Evolutionary conservation across 2,329 filamentous ascomycete species (phyloP), one percentile per base, ranked within the genome.

Genomic region (Colletotrichum spaethianum): DNA sequence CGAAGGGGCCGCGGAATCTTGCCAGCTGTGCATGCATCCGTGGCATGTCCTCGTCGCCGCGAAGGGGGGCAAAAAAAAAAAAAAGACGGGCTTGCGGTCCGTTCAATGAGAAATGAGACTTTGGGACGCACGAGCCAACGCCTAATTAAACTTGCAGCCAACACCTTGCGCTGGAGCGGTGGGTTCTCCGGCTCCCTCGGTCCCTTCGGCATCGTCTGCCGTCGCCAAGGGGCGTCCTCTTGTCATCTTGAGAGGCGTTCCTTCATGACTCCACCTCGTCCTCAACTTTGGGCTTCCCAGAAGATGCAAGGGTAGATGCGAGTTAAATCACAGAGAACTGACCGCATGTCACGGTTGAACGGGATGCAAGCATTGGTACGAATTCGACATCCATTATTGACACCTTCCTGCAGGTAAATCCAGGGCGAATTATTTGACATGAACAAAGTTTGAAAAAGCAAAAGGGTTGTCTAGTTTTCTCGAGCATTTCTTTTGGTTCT

Each of bases 121-220:
- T 42, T 52, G 52, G 1, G 28, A 53, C 20, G 70, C 65, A 72
- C 70, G 65, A 46, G 65, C 70, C 65, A 72, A 60, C 66, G 65
- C 70, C 59, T 63, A 70, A 72, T 72, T 64, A 72, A 64, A 72
- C 70, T 60, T 31, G 56, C 42, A 63, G 68, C 48, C 56, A 57
- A 46, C 46, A 33, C 63, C 63, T 14, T 53, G 53, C 40, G 53
- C 44, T 46, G 63, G 40, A 44, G 56, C 40, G 33, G 63, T 28
- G 36, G 50, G 44, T 33, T 60, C 48, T 68, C 16, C 40, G 46
- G 67, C 31, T 6, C 33, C 16, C 38, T 67, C 55, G 68, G 50
- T 46, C 64, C 28, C 57, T 40, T 72, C 69, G 69, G 69, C 59
- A 68, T 26, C 18, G 23, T 69, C n/a, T 63, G 44, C 57, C 57